phyloP scores from a whole-genome alignment of 495 filamentous ascomycete species.

The Schizothecium vesticola region DNA sequence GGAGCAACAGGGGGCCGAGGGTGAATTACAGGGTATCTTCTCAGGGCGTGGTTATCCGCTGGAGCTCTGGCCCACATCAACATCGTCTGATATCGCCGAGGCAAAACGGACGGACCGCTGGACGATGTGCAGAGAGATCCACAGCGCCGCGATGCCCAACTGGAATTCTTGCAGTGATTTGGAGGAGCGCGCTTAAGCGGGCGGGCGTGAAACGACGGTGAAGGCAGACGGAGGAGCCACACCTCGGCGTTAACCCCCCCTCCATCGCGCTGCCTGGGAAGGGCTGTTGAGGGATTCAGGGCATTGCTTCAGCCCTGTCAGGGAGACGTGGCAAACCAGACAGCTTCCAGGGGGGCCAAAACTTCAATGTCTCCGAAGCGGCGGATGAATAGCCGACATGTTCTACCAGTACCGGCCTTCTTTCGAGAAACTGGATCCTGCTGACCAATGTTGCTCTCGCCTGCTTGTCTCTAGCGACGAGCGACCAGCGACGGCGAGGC shows the following conservation, averaged over 20 bases:
- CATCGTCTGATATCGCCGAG: neutral
- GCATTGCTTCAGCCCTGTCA: constrained; percentile 12
- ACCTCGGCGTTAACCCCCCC: constrained; percentile 7
- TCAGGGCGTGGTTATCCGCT: neutral
- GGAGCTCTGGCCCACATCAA: neutral
- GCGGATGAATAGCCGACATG: neutral
- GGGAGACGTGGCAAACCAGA: neutral
- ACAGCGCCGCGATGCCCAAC: neutral
- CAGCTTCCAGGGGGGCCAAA: neutral
- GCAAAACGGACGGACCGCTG: neutral
- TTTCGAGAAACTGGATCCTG: neutral
- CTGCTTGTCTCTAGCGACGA: neutral
- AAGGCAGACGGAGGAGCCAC: constrained; percentile 1
- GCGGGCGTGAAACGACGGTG: neutral
- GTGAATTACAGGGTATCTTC: neutral
- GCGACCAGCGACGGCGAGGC: too few species aligned
- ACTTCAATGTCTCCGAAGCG: neutral
- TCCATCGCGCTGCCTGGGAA: neutral
- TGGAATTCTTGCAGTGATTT: neutral
- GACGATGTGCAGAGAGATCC: neutral
- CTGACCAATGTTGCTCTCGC: neutral
- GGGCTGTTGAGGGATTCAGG: neutral
- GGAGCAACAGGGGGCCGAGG: neutral
- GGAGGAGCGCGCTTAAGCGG: neutral
- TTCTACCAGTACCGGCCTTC: neutral